These are phyloP conservation scores for Trametes polyzona DNA, from an alignment of 1,284 basidiomycete genomes.

Conservation along the genomic window DNA sequence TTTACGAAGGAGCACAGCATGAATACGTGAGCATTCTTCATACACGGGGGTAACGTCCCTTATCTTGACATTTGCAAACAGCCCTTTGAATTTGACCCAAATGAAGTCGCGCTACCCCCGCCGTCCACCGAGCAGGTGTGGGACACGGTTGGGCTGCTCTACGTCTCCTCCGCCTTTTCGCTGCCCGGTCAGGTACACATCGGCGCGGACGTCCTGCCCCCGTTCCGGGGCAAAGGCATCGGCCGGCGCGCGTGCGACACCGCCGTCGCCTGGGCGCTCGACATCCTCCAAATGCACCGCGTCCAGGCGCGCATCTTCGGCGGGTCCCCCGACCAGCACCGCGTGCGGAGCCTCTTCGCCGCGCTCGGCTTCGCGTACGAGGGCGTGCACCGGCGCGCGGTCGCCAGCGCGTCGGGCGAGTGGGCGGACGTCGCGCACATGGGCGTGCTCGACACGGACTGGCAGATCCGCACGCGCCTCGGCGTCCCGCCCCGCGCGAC, in stretches of 20 bases:
- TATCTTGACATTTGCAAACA: too few relatives aligned
- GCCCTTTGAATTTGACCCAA: too few relatives aligned
- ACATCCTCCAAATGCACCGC: constrained; percentile 53
- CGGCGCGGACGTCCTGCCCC: constrained; percentile 49
- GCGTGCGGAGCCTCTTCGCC: constrained; percentile 28
- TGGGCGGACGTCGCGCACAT: constrained; percentile 66
- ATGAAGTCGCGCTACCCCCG: too few relatives aligned
- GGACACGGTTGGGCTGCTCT: constrained; percentile 46
- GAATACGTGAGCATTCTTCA: too few relatives aligned
- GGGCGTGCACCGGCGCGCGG: constrained; percentile 57
- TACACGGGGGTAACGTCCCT: too few relatives aligned
- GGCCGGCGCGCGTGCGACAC: constrained; percentile 49
- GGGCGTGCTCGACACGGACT: constrained; percentile 65
- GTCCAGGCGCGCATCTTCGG: constrained; percentile 36
- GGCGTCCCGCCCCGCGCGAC: constrained; percentile 34
- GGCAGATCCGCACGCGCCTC: constrained; percentile 42
- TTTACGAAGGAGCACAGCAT: background rate
- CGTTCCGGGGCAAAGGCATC: constrained; percentile 44
- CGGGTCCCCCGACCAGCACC: constrained; percentile 11
- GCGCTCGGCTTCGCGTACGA: constrained; percentile 56
- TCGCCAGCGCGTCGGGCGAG: constrained; percentile 45
- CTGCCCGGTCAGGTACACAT: constrained; percentile 52
- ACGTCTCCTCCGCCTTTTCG: constrained; percentile 42
- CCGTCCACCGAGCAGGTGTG: background rate
- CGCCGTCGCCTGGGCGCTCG: constrained; percentile 52